Percentiles rank a stretch among this genome's conserved stretches.
Evolutionary conservation across 2,329 filamentous ascomycete genomes (phyloP).

Genomic region (Colletotrichum melonis): DNA sequence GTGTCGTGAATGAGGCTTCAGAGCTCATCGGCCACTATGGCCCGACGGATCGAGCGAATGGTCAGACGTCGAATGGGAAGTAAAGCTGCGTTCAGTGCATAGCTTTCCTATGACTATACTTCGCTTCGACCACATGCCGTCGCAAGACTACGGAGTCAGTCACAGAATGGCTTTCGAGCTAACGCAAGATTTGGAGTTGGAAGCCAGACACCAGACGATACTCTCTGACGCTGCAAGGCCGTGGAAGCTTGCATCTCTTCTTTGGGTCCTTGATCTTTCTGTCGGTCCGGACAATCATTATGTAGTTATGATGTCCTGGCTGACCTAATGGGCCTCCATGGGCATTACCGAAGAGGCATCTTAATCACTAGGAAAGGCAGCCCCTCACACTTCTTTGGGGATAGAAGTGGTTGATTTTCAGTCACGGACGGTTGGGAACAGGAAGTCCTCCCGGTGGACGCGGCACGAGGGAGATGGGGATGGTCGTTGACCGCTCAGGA

Average conservation of each 20-base stretch:
- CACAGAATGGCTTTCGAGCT: not conserved
- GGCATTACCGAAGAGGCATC: not conserved
- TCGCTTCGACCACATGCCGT: not conserved
- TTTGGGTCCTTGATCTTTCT: not conserved
- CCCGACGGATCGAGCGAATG: constrained; percentile 49
- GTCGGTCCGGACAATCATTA: not conserved
- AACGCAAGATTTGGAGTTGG: not conserved
- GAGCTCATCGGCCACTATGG: constrained; percentile 59
- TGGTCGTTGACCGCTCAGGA: not conserved
- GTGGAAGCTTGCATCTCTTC: too few species aligned
- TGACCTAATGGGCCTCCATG: not conserved
- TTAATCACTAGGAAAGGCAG: not conserved
- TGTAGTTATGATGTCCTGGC: not conserved
- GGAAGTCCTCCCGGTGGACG: too few species aligned
- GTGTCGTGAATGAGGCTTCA: constrained; percentile 56
- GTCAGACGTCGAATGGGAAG: constrained; percentile 51
- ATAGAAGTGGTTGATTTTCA: not conserved
- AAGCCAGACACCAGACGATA: not conserved
- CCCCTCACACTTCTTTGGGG: not conserved
- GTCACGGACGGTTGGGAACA: not conserved
- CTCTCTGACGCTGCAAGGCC: not conserved
- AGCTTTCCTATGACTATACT: not conserved
- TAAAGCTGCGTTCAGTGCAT: not conserved
- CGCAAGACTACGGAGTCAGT: not conserved
- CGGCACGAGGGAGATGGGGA: not conserved